phyloP scores from a whole-genome alignment of 768 basidiomycete species.

The Panellus pusillus region DNA sequence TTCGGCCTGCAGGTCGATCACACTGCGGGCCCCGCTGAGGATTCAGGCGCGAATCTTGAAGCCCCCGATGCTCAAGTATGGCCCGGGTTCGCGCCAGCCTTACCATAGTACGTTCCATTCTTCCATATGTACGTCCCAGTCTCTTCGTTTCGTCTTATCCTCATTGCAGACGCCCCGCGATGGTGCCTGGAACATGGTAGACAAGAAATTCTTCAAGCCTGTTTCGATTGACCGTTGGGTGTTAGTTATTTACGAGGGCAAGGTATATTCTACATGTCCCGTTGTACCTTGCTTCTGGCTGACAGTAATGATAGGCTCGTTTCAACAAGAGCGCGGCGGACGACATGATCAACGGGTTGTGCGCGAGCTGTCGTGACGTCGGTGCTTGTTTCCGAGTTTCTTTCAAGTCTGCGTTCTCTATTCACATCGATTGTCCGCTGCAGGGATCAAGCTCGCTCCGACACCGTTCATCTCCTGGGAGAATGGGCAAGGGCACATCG shows the following conservation, averaged over 20 bases:
- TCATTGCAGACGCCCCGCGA: no score
- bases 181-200: constrained; percentile 83
- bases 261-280: constrained; percentile 15
- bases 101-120: constrained; percentile 49
- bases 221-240: constrained; percentile 57
- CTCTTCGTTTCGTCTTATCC: constrained; percentile 34
- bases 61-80: constrained; percentile 69
- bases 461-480: constrained; percentile 50
- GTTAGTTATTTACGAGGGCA: constrained; percentile 65
- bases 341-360: constrained; percentile 57
- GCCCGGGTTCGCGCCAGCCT: constrained; percentile 52
- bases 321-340: constrained; percentile 50
- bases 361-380: constrained; percentile 50
- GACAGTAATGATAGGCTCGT: constrained; percentile 29
- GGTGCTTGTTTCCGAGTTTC: constrained; percentile 43
- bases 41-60: constrained; percentile 63
- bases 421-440: not conserved
- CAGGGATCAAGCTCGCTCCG: constrained; percentile 60
- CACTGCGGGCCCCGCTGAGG: constrained; percentile 44
- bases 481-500: constrained; percentile 57
- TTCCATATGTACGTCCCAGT: constrained; percentile 34
- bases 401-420: not conserved
- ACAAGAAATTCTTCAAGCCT: constrained; percentile 67
- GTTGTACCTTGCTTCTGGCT: not conserved
- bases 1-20: constrained; percentile 69